Evolutionary conservation across 1,284 basidiomycete genomes (phyloP), one percentile per base, ranked within the genome.

Genomic region (Coriolopsis trogii): DNA sequence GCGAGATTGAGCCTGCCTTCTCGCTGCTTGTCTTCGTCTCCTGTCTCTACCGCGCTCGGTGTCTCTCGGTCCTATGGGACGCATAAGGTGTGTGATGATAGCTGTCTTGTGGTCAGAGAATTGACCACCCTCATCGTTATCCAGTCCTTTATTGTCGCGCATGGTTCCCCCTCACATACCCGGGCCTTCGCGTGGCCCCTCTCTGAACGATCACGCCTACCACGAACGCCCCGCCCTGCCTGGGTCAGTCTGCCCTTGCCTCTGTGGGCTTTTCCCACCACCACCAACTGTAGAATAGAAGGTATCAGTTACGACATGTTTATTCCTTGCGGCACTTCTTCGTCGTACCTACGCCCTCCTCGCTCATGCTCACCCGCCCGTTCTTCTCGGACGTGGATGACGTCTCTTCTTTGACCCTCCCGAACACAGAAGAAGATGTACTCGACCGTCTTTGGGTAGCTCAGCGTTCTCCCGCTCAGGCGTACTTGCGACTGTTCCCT

Each of bases 1-100:
- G 62, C 84, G 83, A 68, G 85, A 86, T 58, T 87, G 67, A 76
- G 43, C 31, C 39, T 24, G 30, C 36, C 20, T 20, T 16, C 36
- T 31, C 38, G 31, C 38, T 12, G 23, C 38, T 37, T 16, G 6
- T 43, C 24, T 33, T 44, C 20, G 18, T 51, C 21, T 26, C 34
- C 46, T 36, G 42, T 37, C 5, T 18, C 20, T 39, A n/a, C 39
- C 28, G 49, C 51, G 41, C 21, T 48, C 21, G 7, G 25, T 41
- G 41, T 43, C 41, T 41, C 20, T 41, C n/a, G 47, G 50, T 55
- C 30, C 46, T 29, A 45, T 41, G 47, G 53, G 51, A 55, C 41
- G 49, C 46, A 55, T 45, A 37, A 56, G 46, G 57, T 59, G 13
- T 8, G 53, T 49, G 12, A 8, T 18, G 6, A 9, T 18, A 36